Evolutionary conservation across 768 basidiomycete species (phyloP).

Genomic region (Mycena floridula): DNA sequence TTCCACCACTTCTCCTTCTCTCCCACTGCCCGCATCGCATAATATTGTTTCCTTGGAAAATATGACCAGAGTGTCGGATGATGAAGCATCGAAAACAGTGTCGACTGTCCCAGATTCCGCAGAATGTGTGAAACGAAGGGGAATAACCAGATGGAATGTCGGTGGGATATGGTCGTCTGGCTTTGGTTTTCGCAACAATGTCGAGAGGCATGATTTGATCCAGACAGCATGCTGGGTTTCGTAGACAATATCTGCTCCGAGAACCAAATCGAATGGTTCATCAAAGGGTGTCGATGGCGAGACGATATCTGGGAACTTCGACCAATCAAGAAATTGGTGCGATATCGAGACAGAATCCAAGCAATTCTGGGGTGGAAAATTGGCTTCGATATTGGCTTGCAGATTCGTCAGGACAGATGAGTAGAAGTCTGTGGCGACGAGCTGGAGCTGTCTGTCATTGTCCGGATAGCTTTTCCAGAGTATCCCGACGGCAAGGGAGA

Average conservation of each 20-base stretch:
- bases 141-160: conserved; percentile 72
- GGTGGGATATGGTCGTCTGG: conserved; percentile 7
- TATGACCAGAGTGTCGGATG: conserved; percentile 35
- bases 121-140: conserved; percentile 59
- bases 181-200: conserved; percentile 34
- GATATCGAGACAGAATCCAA: conserved; percentile 2
- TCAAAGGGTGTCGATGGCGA: conserved; percentile 19
- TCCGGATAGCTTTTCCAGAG: conserved; percentile 15
- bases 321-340: conserved; percentile 57
- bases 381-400: conserved; percentile 47
- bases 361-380: conserved; percentile 31
- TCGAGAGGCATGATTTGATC: conserved; percentile 57
- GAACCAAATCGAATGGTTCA: conserved; percentile 56
- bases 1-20: conserved; percentile 47
- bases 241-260: conserved; percentile 84
- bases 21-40: conserved; percentile 42
- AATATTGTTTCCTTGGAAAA: conserved; percentile 46
- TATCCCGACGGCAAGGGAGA: conserved; percentile 55
- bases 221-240: conserved; percentile 63
- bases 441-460: conserved; percentile 13
- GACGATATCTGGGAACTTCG: conserved; percentile 19
- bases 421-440: conserved; percentile 78
- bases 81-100: conserved; percentile 35
- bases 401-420: conserved; percentile 70
- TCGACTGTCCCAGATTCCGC: conserved; percentile 57